Conservation (phyloP, 1,284 basidiomycete species). For the Heterobasidion parviporum region DNA sequence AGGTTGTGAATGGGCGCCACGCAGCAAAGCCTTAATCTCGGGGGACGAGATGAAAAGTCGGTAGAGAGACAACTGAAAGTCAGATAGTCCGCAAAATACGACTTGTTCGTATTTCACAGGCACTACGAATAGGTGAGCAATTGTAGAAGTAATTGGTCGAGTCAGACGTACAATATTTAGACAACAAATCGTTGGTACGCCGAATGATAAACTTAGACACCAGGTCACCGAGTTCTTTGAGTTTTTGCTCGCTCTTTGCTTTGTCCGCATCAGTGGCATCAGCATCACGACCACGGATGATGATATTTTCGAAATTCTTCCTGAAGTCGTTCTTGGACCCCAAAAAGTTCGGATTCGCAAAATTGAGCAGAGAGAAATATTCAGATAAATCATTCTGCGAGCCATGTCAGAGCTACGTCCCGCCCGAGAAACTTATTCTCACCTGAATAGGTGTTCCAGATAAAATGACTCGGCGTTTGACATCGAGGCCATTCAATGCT, state of each 20-base stretch:
- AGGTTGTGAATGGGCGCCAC: slow-evolving; percentile 89
- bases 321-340: slow-evolving; percentile 91
- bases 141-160: not conserved
- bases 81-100: slow-evolving; percentile 89
- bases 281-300: slow-evolving; percentile 90
- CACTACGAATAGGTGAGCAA: slow-evolving; percentile 39
- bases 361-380: slow-evolving; percentile 94
- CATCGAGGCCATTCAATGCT: slow-evolving; percentile 78
- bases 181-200: slow-evolving; percentile 92
- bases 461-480: slow-evolving; percentile 91
- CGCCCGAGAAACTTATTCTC: slow-evolving; percentile 2
- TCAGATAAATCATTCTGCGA: slow-evolving; percentile 89
- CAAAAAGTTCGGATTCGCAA: slow-evolving; percentile 94
- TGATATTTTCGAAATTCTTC: slow-evolving; percentile 94
- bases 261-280: slow-evolving; percentile 83
- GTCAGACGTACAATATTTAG: slow-evolving; percentile 83
- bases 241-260: slow-evolving; percentile 80
- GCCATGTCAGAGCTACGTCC: not conserved
- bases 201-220: slow-evolving; percentile 98
- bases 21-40: slow-evolving; percentile 86
- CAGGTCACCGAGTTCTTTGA: slow-evolving; percentile 86
- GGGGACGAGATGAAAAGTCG: slow-evolving; percentile 91
- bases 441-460: slow-evolving; percentile 96
- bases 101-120: slow-evolving; percentile 99
- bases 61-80: slow-evolving; percentile 87